phyloP scores from a whole-genome alignment of 495 filamentous ascomycete species.

The Penicillium diatomitis region DNA sequence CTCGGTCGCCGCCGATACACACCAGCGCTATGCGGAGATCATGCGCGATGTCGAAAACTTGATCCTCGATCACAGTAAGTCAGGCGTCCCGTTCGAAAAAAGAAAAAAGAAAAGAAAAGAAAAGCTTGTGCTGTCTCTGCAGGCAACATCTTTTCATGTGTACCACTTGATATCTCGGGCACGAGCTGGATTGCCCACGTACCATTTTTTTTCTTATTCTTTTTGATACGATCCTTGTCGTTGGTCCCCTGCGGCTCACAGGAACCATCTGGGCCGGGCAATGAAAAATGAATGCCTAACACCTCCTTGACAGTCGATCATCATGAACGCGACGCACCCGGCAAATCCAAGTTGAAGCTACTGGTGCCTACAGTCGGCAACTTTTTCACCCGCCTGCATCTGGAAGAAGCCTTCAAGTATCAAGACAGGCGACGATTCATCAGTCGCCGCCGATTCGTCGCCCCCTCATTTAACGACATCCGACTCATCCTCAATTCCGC shows the following conservation, averaged over 20 bases:
- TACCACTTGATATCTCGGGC: no score
- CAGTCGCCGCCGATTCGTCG: slow-evolving; percentile 84
- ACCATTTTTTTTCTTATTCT: no score
- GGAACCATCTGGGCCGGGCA: not conserved
- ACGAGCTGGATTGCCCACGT: no score
- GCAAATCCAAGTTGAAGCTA: slow-evolving; percentile 82
- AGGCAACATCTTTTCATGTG: no score
- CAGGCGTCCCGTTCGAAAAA: not conserved
- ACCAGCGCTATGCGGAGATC: slow-evolving; percentile 87
- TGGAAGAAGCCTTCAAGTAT: slow-evolving; percentile 83
- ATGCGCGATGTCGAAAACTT: slow-evolving; percentile 87
- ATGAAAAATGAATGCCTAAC: not conserved
- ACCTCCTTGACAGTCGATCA: slow-evolving; percentile 42
- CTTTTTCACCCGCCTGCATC: slow-evolving; percentile 81
- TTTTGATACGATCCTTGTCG: not conserved
- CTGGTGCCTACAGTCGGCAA: slow-evolving; percentile 81
- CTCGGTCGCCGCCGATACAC: slow-evolving; percentile 49
- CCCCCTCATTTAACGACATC: slow-evolving; percentile 96
- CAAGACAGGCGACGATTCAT: slow-evolving; percentile 81
- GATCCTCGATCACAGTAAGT: slow-evolving; percentile 82
- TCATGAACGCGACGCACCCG: slow-evolving; percentile 53
- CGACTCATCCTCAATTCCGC: slow-evolving; percentile 89
- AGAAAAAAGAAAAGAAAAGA: no score
- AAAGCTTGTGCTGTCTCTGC: no score
- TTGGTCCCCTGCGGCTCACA: not conserved